A percentile compares a stretch with the other conserved stretches of the same genome.
Evolutionary conservation across 2,329 filamentous ascomycete genomes (phyloP).

Genomic region (Trichoderma sp.): DNA sequence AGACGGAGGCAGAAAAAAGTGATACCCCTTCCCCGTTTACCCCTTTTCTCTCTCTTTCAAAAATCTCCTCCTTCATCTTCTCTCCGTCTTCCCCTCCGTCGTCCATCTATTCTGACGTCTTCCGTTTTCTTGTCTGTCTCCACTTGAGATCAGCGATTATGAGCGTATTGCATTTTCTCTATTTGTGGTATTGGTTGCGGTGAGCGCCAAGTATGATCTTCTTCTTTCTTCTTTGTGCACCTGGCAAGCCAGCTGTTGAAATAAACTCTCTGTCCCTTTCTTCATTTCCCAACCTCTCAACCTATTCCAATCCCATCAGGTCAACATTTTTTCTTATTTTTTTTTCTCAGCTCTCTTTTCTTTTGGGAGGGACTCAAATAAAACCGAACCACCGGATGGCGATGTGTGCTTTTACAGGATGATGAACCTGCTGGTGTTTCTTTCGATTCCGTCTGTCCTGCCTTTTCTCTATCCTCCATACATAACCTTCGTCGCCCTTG

Average conservation of each 20-base stretch:
- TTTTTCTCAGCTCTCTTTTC: neutral
- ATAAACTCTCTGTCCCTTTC: neutral
- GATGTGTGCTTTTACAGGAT: neutral
- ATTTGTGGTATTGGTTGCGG: neutral
- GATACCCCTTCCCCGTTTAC: conserved; percentile 18
- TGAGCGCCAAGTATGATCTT: neutral
- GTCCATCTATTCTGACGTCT: neutral
- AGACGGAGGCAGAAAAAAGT: conserved; percentile 19
- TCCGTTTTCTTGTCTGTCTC: neutral
- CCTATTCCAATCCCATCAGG: neutral
- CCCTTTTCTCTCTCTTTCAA: neutral
- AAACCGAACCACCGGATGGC: neutral
- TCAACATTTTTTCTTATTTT: neutral
- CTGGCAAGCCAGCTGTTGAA: neutral
- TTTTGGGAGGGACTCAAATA: neutral
- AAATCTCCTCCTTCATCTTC: neutral
- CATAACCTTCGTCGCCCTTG: neutral
- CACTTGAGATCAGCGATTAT: neutral
- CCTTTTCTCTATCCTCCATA: neutral
- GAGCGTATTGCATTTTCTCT: neutral
- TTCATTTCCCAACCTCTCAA: neutral
- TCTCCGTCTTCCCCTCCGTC: neutral
- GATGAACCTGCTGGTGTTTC: neutral
- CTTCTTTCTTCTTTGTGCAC: neutral
- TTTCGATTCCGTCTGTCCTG: neutral